Base-by-base conservation (phyloP, 129 eudicot genomes). In the Scalesia atractyloides region DNA sequence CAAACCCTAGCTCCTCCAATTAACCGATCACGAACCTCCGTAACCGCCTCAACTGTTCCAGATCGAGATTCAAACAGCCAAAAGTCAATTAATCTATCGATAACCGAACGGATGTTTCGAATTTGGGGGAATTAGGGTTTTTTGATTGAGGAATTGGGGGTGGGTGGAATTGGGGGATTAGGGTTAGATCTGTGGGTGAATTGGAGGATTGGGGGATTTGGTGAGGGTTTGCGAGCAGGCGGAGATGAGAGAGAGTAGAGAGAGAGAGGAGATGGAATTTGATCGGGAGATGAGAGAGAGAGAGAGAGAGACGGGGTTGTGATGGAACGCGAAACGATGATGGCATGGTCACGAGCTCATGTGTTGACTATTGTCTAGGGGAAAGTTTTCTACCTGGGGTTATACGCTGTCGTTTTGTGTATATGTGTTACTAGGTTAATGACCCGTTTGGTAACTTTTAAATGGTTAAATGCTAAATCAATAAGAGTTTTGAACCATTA, bases 51-150 rank as follows among this genome's bases (percentile, higher is more conserved):
- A 65, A 54, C 53, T 43, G 75, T 22, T 39, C 57, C 60, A 81
- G 85, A 81, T 81, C 85, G 79, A 68, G 16, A 47, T 18, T 36
- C 41, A 14, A 47, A 11, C 37, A 66, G 68, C 68, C 53, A 71
- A 76, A 5, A 75, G 76, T 78, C 54, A 46, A 41, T 19, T 14
- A 36, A 41, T 15, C 69, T 43, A 76, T 76, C 74, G 51, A 34
- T 56, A 1, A 26, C 16, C 17, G 20, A 5, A 64, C 44, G 53
- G 33, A 4, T 12, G 72, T 24, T 74, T 30, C 20, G 58, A 30
- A 26, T 44, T 46, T 7, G 70, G 37, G 8, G 5, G 43, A 60
- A 73, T 73, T 82, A 82, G 79, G 85, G 79, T 76, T 77, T 77
- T 65, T 76, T 77, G 12, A 41, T 41, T 60, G 73, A 50, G 43